phyloP scores from a whole-genome alignment of 2,329 filamentous ascomycete species.

The Aphanocladium album region DNA sequence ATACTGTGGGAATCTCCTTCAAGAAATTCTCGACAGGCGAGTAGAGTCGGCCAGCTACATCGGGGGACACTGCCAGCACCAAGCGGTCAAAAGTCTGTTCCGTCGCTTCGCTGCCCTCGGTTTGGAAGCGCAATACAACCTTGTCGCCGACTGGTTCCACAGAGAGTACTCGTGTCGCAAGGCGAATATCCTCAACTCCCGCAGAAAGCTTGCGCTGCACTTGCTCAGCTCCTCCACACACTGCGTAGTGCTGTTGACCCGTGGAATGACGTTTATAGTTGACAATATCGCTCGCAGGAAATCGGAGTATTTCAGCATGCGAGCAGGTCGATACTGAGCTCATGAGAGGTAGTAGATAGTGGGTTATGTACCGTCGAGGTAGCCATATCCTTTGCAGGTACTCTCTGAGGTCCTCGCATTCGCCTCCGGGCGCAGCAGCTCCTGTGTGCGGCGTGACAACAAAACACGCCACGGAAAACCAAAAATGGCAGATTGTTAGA shows the following conservation, averaged over 20 bases:
- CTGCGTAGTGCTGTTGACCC: slow-evolving; percentile 45
- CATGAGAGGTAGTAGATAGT: slow-evolving; percentile 51
- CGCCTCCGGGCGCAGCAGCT: not conserved
- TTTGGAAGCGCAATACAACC: not conserved
- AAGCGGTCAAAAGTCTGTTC: slow-evolving; percentile 45
- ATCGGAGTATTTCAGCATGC: slow-evolving; percentile 43
- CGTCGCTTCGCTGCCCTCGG: slow-evolving; percentile 7
- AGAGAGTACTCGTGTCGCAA: slow-evolving; percentile 33
- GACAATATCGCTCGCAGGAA: slow-evolving; percentile 48
- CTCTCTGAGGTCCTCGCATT: slow-evolving; percentile 39
- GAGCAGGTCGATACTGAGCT: slow-evolving; percentile 51
- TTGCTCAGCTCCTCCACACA: slow-evolving; percentile 41
- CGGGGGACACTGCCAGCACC: slow-evolving; percentile 50
- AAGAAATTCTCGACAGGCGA: slow-evolving; percentile 34
- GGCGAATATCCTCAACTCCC: slow-evolving; percentile 34
- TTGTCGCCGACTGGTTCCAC: slow-evolving; percentile 19
- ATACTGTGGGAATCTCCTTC: slow-evolving; percentile 40
- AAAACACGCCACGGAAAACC: slow-evolving; percentile 50
- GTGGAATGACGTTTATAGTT: slow-evolving; percentile 45
- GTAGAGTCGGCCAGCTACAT: slow-evolving; percentile 46
- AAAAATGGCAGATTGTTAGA: slow-evolving; percentile 39
- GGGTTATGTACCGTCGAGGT: slow-evolving; percentile 40
- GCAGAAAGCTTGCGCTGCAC: slow-evolving; percentile 42
- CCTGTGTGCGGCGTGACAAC: slow-evolving; percentile 31
- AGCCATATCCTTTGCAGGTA: slow-evolving; percentile 48